phyloP scores from a whole-genome alignment of 2,329 filamentous ascomycete species.

The Xylariales sp. region DNA sequence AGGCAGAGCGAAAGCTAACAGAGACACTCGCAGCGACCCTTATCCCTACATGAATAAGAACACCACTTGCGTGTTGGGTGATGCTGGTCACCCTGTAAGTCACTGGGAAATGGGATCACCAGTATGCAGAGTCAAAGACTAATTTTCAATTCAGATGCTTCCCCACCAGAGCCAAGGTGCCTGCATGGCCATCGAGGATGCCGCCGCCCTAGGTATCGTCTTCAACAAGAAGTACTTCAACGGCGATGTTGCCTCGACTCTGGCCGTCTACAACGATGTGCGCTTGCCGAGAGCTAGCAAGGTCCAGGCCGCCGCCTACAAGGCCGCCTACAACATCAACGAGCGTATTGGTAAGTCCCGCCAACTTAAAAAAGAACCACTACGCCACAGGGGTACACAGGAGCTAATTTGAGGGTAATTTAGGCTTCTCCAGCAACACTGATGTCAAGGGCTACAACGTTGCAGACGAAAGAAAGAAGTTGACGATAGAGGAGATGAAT shows the following conservation, averaged over 20 bases:
- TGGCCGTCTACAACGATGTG: constrained; percentile 47
- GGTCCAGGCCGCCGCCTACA: constrained; percentile 53
- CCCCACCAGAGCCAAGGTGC: constrained; percentile 67
- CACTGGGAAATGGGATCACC: too few species aligned
- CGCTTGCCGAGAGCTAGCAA: constrained; percentile 50
- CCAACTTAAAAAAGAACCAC: too few species aligned
- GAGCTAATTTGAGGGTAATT: too few species aligned
- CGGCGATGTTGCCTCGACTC: constrained; percentile 41
- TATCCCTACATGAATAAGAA: constrained; percentile 31
- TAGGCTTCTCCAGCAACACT: constrained; percentile 4
- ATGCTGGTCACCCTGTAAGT: constrained; percentile 64
- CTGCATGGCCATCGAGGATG: constrained; percentile 66
- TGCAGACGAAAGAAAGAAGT: constrained; percentile 4
- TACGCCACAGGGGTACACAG: too few species aligned
- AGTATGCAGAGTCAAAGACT: too few species aligned
- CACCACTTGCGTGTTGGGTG: constrained; percentile 55
- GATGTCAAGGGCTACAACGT: constrained; percentile 3
- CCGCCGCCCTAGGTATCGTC: constrained; percentile 57
- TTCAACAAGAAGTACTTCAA: constrained; percentile 41
- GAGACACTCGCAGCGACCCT: constrained; percentile 9
- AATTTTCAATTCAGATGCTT: too few species aligned
- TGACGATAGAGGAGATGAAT: constrained; percentile 7
- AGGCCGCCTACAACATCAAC: constrained; percentile 58
- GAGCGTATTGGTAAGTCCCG: constrained; percentile 62
- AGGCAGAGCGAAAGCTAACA: neutral